Conservation (phyloP, 805 yeast species). For the Lipomyces spencermartinsiae region DNA sequence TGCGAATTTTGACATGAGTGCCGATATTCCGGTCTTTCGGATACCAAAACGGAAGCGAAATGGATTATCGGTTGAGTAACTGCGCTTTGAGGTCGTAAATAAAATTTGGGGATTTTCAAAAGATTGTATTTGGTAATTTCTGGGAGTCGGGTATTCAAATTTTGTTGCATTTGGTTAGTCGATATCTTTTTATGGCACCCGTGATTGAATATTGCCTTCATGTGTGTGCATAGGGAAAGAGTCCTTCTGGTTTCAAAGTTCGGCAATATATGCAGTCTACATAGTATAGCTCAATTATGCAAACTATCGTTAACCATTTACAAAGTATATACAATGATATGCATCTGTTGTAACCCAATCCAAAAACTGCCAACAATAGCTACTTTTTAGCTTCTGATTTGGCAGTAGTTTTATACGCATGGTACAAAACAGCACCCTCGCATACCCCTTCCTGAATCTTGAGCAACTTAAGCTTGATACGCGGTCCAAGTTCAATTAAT, state of each 20-base stretch:
- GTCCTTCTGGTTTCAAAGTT: neutral
- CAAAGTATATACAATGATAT: neutral
- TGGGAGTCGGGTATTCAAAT: neutral
- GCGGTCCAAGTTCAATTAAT: conserved; percentile 91
- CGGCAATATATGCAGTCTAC: neutral
- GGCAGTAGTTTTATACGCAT: conserved; percentile 50
- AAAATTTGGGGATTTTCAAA: neutral
- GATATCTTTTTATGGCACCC: neutral
- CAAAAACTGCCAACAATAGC: neutral
- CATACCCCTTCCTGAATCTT: conserved; percentile 95
- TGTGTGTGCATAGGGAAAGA: neutral
- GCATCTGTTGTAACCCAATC: neutral
- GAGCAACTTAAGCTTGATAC: conserved; percentile 73
- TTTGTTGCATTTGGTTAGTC: conserved; percentile 1
- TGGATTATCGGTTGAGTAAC: conserved; percentile 52
- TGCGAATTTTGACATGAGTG: conserved; percentile 69
- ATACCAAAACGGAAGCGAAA: conserved; percentile 52
- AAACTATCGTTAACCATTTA: neutral
- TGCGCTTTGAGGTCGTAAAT: neutral
- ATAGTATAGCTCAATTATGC: neutral
- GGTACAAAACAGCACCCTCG: conserved; percentile 85
- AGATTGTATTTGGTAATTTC: neutral
- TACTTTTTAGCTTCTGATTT: neutral
- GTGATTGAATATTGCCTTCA: neutral
- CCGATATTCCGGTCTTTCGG: conserved; percentile 51